Evolutionary conservation across 352 stramenopile genomes (phyloP).

Genomic region (Halophytophthora polymorphica): DNA sequence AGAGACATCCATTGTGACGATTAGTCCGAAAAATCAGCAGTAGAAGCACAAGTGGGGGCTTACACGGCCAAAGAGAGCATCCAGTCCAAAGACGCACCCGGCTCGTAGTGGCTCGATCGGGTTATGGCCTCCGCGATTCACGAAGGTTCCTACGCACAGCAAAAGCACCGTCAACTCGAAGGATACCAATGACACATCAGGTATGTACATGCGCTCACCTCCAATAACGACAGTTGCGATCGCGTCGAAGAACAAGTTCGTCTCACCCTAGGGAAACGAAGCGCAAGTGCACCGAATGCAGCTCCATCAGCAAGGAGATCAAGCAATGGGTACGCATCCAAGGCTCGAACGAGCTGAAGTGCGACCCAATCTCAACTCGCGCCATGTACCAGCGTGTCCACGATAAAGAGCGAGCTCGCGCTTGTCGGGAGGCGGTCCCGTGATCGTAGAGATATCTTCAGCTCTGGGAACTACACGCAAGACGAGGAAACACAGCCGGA

Average conservation of each 20-base stretch:
- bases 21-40: background rate
- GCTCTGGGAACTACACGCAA: constrained; percentile 30
- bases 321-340: too few relatives aligned
- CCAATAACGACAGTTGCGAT: constrained; percentile 61
- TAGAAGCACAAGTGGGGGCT: too few relatives aligned
- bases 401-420: constrained; percentile 50
- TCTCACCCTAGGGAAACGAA: constrained; percentile 44
- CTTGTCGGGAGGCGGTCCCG: constrained; percentile 24
- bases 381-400: constrained; percentile 61
- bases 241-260: constrained; percentile 43
- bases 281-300: background rate
- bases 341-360: too few relatives aligned
- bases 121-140: constrained; percentile 65
- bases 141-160: constrained; percentile 43
- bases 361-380: too few relatives aligned
- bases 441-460: constrained; percentile 38
- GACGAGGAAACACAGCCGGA: background rate
- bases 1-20: background rate
- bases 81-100: constrained; percentile 24
- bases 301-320: background rate
- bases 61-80: background rate
- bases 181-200: background rate
- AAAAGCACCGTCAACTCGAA: background rate
- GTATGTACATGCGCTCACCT: constrained; percentile 22
- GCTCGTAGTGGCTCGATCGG: constrained; percentile 67